Conservation (phyloP, 352 stramenopile genomes). For the Sclerospora graminicola region DNA sequence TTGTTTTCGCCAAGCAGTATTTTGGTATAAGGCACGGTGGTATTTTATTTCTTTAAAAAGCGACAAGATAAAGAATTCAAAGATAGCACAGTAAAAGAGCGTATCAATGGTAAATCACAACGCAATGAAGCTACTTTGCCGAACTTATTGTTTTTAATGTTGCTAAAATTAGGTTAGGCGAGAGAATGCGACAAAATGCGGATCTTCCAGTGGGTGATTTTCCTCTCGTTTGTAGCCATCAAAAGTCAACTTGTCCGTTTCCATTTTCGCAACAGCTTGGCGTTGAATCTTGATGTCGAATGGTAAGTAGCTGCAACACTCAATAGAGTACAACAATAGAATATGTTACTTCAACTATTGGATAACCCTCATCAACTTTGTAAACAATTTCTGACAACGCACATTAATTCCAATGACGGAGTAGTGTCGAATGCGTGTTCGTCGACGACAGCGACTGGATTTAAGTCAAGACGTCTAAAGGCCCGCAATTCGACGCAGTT, state of each 20-base stretch:
- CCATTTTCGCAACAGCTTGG: constrained; percentile 65
- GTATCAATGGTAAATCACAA: constrained; percentile 24
- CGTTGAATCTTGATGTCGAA: constrained; percentile 70
- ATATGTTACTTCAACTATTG: background rate
- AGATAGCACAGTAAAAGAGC: constrained; percentile 17
- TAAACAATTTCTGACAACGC: constrained; percentile 1
- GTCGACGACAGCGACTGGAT: constrained; percentile 59
- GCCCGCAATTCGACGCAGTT: background rate
- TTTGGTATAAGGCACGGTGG: constrained; percentile 25
- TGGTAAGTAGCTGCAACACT: constrained; percentile 35
- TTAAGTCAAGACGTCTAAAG: constrained; percentile 57
- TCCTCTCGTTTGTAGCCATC: constrained; percentile 47
- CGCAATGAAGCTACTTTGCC: too few species aligned
- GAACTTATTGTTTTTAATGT: too few species aligned
- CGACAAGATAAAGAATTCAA: background rate
- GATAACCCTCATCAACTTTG: too few species aligned
- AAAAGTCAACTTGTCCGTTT: constrained; percentile 55
- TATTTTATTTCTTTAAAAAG: constrained; percentile 30
- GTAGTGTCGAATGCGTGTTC: constrained; percentile 53
- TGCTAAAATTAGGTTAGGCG: background rate
- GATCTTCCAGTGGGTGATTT: constrained; percentile 44
- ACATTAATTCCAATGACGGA: constrained; percentile 61
- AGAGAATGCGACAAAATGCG: constrained; percentile 16
- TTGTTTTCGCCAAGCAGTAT: constrained; percentile 17
- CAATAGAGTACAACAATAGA: background rate